phyloP scores from a whole-genome alignment of 2,329 filamentous ascomycete species.

The Gnomoniopsis sp. region DNA sequence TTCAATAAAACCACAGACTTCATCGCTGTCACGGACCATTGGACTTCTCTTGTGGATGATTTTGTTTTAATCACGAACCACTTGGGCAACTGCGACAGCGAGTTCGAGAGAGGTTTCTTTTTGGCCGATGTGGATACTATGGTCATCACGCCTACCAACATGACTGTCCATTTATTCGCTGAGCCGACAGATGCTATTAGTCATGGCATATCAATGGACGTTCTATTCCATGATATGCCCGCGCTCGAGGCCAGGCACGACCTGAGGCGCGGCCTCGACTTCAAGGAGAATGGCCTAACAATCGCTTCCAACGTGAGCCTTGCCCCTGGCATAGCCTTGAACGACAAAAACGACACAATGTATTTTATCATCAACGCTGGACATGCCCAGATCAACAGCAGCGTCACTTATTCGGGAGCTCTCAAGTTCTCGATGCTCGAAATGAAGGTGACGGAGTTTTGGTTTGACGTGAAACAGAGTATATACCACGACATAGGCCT shows the following conservation, averaged over 20 bases:
- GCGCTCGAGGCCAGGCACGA: not conserved
- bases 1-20: not conserved
- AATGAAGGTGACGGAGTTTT: not conserved
- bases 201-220: not conserved
- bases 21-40: not conserved
- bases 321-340: not conserved
- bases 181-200: not conserved
- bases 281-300: not conserved
- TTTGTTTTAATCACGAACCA: not conserved
- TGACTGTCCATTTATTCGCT: not conserved
- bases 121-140: not conserved
- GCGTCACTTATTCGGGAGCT: not conserved
- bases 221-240: not conserved
- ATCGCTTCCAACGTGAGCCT: not conserved
- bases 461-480: not conserved
- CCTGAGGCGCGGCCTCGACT: not conserved
- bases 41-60: not conserved
- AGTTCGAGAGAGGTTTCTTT: not conserved
- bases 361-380: not conserved
- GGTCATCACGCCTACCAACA: not conserved
- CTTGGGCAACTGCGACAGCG: not conserved
- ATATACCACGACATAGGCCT: not conserved
- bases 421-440: not conserved
- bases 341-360: not conserved
- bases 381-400: not conserved